Evolutionary conservation across 345 rosid genomes (phyloP), one percentile per base, ranked within the genome.

Genomic region (Hirschfeldia incana): DNA sequence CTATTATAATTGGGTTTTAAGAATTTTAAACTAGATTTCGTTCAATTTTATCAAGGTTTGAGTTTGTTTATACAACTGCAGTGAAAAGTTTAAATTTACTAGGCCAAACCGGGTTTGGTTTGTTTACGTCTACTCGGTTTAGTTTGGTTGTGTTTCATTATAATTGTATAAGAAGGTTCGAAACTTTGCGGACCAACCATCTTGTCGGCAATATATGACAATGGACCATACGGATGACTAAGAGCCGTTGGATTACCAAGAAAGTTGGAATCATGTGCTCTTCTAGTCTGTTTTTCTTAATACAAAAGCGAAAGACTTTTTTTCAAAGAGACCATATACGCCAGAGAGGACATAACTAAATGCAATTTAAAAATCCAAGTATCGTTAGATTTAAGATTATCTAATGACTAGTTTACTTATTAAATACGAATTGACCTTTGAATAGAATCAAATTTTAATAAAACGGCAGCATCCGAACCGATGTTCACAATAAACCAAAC

Each of bases 261-360:
- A 78, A 78, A 78, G 77, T 72, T 78, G 81, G 73, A 78, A 72
- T 72, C 81, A 78, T 78, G 76, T 78, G 76, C 59, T 53, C 59
- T 53, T 53, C 59, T 15, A 53, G 26, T 53, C 27, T 53, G 27
- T 53, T 53, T 53, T 58, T 78, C 73, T 73, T 73, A 29, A 5
- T 42, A 33, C 8, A 72, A 72, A 78, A 72, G 64, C 21, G 6
- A 32, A 66, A 69, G 55, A 65, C 63, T 73, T 39, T 72, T 33
- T 28, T 27, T 46, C 30, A 59, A 66, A 66, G 73, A 28, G 81
- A 53, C 72, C 49, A 78, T 51, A 77, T 57, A 53, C 44, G 70
- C 46, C 70, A 77, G 59, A 53, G 59, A 16, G 27, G 67, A 16
- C 58, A 72, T 4, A 42, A 21, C 8, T 27, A 32, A 55, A 72